Base-by-base conservation (phyloP, 305 asterid genomes). In the Andrographis paniculata region DNA sequence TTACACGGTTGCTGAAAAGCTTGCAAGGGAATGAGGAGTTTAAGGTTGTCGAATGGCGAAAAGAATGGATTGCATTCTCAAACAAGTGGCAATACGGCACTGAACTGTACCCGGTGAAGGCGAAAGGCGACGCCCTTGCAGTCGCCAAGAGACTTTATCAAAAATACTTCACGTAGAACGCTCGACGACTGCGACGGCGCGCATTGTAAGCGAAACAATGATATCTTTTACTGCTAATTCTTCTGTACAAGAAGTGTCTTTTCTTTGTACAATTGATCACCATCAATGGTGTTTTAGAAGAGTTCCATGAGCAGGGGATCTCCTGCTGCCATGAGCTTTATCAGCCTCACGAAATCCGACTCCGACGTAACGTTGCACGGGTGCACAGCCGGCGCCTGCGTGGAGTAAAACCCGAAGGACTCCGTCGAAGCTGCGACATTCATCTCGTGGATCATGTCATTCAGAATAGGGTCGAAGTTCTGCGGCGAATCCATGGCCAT, bases 51-150 rank as follows among this genome's bases (percentile, higher is more conserved):
- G 91, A 77, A 47, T 78, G 96, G 95, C 67, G 98, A 57, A 72
- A 68, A 62, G 88, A 82, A 50, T 86, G 95, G 96, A 91, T 91
- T 17, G 65, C 84, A 20, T 82, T 42, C 75, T 91, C 98, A 28
- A 78, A 80, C 56, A 50, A 69, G 61, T 91, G 98, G 98, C 96
- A 91, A 70, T 68, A 55, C 28, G 78, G 84, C 35, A 44, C 19
- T 4, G 87, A 91, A 41, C 37, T 64, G 42, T 91, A 91, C 71
- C 84, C 84, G 0, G 78, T 78, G 17, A 73, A 78, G 68, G 95
- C 83, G 4, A 60, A 42, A 38, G 98, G 95, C 4, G 64, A 80
- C 55, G 81, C 94, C 24, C 48, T 89, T 52, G 80, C 74, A 14
- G 60, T 83, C 42, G 87, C 98, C 1, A 66, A 60, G 16, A 52